These are phyloP conservation scores for Piedraia hortae DNA, from an alignment of 2,329 filamentous ascomycete genomes.

Conservation along the genomic window DNA sequence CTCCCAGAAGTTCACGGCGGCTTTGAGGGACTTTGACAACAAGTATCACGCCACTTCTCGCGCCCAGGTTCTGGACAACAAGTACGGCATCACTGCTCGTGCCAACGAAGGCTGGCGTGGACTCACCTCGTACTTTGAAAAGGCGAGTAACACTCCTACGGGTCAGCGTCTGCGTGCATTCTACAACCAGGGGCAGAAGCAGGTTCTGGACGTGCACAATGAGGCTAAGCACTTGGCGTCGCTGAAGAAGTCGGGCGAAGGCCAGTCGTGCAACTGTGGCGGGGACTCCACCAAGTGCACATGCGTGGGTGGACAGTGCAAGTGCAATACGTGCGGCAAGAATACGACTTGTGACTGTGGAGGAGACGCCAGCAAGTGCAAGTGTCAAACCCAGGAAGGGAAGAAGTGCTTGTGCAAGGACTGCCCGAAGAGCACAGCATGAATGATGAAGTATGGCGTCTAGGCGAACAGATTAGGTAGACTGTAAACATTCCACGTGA, in stretches of 20 bases:
- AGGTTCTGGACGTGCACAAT: constrained; percentile 77
- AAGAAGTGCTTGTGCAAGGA: too few species aligned
- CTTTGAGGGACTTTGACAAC: constrained; percentile 48
- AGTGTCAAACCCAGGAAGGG: too few species aligned
- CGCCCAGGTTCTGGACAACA: constrained; percentile 57
- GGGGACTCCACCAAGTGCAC: constrained; percentile 17
- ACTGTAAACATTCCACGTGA: too few species aligned
- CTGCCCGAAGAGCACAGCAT: too few species aligned
- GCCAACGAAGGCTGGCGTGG: constrained; percentile 40
- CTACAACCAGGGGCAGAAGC: constrained; percentile 60
- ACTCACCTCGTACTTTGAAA: constrained; percentile 76
- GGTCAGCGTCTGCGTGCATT: constrained; percentile 71
- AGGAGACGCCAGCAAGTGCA: too few species aligned
- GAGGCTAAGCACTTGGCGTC: constrained; percentile 75
- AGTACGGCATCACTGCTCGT: constrained; percentile 53
- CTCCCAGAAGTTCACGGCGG: constrained; percentile 48
- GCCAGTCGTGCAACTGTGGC: constrained; percentile 20
- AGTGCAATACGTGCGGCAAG: constrained; percentile 21
- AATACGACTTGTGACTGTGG: too few species aligned
- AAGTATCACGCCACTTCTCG: constrained; percentile 76
- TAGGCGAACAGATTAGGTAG: too few species aligned
- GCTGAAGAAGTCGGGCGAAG: constrained; percentile 33
- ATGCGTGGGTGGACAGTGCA: constrained; percentile 19
- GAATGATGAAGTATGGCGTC: too few species aligned
- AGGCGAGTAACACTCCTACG: constrained; percentile 62